These are phyloP conservation scores for Nakazawaea pomicola DNA, from an alignment of 805 yeast genomes.

Conservation along the genomic window DNA sequence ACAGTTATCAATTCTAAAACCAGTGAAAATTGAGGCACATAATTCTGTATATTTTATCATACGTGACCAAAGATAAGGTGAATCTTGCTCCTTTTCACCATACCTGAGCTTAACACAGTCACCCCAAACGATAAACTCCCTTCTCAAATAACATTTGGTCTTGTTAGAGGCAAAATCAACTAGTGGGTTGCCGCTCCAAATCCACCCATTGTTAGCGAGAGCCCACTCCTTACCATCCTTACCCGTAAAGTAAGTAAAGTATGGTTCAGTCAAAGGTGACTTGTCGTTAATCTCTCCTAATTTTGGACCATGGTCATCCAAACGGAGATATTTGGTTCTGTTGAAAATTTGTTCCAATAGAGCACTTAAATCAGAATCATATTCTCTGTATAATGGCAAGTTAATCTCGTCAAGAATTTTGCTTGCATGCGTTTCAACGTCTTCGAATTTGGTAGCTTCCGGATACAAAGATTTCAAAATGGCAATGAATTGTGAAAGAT, in stretches of 20 bases:
- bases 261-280: slow-evolving; percentile 75
- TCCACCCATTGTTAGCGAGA: slow-evolving; percentile 96
- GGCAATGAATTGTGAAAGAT: slow-evolving; percentile 44
- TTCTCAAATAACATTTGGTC: slow-evolving; percentile 76
- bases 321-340: slow-evolving; percentile 68
- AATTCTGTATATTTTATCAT: slow-evolving; percentile 73
- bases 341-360: slow-evolving; percentile 68
- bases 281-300: slow-evolving; percentile 57
- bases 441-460: slow-evolving; percentile 23
- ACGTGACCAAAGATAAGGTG: slow-evolving; percentile 85
- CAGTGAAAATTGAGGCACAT: slow-evolving; percentile 74
- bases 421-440: slow-evolving; percentile 35
- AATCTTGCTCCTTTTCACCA: slow-evolving; percentile 72
- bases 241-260: slow-evolving; percentile 67
- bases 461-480: slow-evolving; percentile 39
- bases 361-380: slow-evolving; percentile 65
- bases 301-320: slow-evolving; percentile 80
- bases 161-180: slow-evolving; percentile 85
- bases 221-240: slow-evolving; percentile 56
- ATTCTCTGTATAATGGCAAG: slow-evolving; percentile 61
- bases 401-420: slow-evolving; percentile 74
- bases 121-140: slow-evolving; percentile 97
- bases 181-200: slow-evolving; percentile 94
- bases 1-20: slow-evolving; percentile 91
- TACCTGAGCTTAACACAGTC: slow-evolving; percentile 93